Percentiles rank a stretch among this genome's conserved stretches.
Evolutionary conservation across 805 yeast species (phyloP).

Genomic region (Zygosaccharomyces kombuchaensis): DNA sequence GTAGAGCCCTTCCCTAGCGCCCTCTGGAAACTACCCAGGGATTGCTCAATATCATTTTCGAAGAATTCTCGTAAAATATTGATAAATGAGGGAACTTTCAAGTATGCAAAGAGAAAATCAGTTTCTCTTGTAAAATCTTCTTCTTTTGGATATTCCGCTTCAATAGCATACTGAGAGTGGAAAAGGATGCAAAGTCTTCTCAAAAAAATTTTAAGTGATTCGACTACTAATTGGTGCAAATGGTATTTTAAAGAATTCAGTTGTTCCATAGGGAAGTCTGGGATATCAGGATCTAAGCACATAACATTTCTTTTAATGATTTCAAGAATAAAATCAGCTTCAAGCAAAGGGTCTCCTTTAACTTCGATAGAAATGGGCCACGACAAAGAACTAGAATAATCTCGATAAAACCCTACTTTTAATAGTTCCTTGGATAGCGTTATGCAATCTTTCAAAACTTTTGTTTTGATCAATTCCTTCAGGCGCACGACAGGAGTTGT

Average conservation of each 20-base stretch:
- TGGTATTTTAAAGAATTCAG: constrained; percentile 1
- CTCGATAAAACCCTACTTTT: constrained; percentile 9
- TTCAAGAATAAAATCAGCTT: background rate
- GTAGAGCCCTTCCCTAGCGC: background rate
- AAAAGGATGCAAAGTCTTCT: constrained; percentile 17
- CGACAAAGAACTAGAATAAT: background rate
- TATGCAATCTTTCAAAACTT: constrained; percentile 20
- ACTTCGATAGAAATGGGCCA: background rate
- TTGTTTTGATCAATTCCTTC: constrained; percentile 21
- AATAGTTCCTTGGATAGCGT: constrained; percentile 11
- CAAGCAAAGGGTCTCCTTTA: background rate
- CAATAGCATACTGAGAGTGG: constrained; percentile 14
- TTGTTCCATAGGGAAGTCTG: background rate
- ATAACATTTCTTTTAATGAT: background rate
- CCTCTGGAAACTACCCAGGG: constrained; percentile 1
- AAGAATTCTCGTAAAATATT: constrained; percentile 3
- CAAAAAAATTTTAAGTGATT: constrained; percentile 19
- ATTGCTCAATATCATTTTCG: constrained; percentile 2
- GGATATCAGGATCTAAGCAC: constrained; percentile 1
- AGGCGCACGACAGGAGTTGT: background rate
- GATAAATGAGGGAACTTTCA: constrained; percentile 2
- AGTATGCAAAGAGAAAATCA: constrained; percentile 2
- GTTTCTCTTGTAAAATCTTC: background rate
- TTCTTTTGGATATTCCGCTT: background rate
- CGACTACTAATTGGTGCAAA: constrained; percentile 10